These are phyloP conservation scores for Dictyostelium intermedium DNA, from an alignment of 78 protist species.

Conservation along the genomic window DNA sequence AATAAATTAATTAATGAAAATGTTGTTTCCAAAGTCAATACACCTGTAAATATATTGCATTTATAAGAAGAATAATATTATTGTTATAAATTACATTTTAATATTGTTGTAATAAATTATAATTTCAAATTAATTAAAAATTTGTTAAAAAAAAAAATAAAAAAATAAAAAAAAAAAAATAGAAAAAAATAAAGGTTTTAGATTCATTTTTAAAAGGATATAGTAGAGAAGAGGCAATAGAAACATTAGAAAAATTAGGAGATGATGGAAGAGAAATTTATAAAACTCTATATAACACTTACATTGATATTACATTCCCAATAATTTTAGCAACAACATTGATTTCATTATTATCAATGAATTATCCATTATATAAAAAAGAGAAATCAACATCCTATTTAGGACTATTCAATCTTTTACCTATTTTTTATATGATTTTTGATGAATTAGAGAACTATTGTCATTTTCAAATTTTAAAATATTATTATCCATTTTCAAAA, in stretches of 20 bases:
- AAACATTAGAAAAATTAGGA: not conserved
- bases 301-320: not conserved
- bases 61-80: too few relatives aligned
- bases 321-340: not conserved
- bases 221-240: not conserved
- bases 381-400: not conserved
- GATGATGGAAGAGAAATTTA: not conserved
- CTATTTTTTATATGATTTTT: not conserved
- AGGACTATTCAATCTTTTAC: not conserved
- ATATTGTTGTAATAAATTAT: too few relatives aligned
- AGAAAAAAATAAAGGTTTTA: not conserved
- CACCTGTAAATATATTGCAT: not conserved
- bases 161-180: too few relatives aligned
- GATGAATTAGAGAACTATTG: conserved; percentile 9
- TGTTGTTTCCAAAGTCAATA: not conserved
- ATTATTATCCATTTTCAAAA: not conserved
- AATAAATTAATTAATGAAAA: not conserved
- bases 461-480: not conserved
- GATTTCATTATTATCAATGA: not conserved
- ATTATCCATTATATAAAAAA: not conserved
- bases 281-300: not conserved
- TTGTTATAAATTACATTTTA: too few relatives aligned
- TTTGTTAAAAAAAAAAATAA: too few relatives aligned
- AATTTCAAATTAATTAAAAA: too few relatives aligned
- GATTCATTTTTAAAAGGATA: not conserved